These are phyloP conservation scores for Thozetella sp. DNA, from an alignment of 495 filamentous ascomycete species.

Conservation along the genomic window DNA sequence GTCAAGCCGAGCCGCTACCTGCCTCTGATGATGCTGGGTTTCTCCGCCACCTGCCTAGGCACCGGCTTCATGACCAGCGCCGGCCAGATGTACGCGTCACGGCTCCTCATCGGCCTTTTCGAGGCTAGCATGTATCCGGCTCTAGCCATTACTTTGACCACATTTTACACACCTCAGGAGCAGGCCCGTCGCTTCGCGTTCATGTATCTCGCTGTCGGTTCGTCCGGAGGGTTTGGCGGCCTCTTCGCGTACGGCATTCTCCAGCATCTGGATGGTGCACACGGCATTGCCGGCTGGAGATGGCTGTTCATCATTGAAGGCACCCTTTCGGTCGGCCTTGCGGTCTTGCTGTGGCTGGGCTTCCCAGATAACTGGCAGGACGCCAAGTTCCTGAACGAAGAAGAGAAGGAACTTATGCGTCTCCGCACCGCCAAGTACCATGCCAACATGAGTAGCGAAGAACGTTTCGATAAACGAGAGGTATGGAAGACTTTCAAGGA, in stretches of 20 bases:
- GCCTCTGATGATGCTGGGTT: not conserved
- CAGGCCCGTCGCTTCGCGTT: not conserved
- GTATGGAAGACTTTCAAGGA: not conserved
- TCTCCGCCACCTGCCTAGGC: not conserved
- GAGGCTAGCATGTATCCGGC: not conserved
- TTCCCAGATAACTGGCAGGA: not conserved
- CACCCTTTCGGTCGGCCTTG: not conserved
- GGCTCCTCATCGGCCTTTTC: not conserved
- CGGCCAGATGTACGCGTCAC: not conserved
- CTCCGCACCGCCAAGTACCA: not conserved
- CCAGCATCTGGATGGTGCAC: not conserved
- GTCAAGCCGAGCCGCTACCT: not conserved
- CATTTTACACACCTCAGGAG: not conserved
- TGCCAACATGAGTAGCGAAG: not conserved
- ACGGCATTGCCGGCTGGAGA: not conserved
- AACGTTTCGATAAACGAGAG: not conserved
- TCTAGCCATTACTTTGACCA: not conserved
- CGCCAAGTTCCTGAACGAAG: not conserved
- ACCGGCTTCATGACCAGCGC: not conserved
- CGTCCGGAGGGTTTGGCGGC: not conserved
- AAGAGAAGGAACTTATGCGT: not conserved
- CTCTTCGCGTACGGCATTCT: not conserved
- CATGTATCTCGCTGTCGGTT: not conserved
- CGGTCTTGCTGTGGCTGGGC: not conserved
- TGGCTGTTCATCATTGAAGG: not conserved